Conservation (phyloP, 768 basidiomycete genomes). For the Lactifluus hygrophoroides region DNA sequence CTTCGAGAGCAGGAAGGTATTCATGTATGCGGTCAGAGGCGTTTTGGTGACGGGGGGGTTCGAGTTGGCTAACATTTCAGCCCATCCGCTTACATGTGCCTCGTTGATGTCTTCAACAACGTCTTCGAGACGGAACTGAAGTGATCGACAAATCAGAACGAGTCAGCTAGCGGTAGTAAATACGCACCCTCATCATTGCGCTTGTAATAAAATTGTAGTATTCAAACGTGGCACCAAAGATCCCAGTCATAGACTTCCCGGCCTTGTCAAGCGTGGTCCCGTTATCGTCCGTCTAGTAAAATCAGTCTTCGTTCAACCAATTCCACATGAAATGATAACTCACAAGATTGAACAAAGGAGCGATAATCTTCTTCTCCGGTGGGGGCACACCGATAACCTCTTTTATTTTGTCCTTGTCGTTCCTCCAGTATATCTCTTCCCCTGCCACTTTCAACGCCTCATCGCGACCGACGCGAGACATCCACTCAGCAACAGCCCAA, state of each 20-base stretch:
- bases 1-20: constrained; percentile 61
- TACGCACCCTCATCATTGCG: constrained; percentile 53
- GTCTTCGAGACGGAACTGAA: constrained; percentile 57
- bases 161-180: not conserved
- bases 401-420: constrained; percentile 59
- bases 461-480: constrained; percentile 49
- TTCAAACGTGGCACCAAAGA: constrained; percentile 74
- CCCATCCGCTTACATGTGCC: constrained; percentile 75
- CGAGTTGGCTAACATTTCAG: constrained; percentile 65
- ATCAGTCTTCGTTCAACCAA: constrained; percentile 4
- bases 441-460: constrained; percentile 60
- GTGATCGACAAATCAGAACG: constrained; percentile 1
- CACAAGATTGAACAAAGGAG: constrained; percentile 80
- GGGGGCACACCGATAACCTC: constrained; percentile 56
- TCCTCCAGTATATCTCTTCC: constrained; percentile 55
- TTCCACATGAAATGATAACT: constrained; percentile 19
- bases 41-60: constrained; percentile 64
- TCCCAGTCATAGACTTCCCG: constrained; percentile 55
- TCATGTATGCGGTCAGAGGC: constrained; percentile 73
- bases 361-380: constrained; percentile 49
- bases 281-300: constrained; percentile 60
- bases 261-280: constrained; percentile 60
- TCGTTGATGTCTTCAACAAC: constrained; percentile 79
- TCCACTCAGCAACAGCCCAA: constrained; percentile 76
- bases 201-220: constrained; percentile 68